These are phyloP conservation scores for Circinella umbellata DNA, from an alignment of 371 early-diverging fungal species.

Conservation along the genomic window DNA sequence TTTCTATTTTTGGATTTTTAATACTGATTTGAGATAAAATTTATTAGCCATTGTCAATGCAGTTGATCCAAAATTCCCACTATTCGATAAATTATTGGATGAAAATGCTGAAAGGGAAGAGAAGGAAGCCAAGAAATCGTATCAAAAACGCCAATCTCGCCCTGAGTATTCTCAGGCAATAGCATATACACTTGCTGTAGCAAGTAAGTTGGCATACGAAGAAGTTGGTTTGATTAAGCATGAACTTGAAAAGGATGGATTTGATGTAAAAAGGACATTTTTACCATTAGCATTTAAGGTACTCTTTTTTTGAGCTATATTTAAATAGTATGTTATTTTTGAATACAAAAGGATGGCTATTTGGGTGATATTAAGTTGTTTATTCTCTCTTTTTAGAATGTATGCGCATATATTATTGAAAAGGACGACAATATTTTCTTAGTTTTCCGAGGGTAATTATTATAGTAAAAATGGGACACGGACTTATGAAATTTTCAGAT, in stretches of 20 bases:
- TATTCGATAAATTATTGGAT: constrained; percentile 18
- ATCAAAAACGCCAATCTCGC: background rate
- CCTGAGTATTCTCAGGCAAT: constrained; percentile 52
- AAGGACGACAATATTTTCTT: constrained; percentile 64
- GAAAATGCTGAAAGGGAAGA: constrained; percentile 6
- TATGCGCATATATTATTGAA: constrained; percentile 64
- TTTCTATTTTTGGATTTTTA: background rate
- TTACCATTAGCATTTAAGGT: constrained; percentile 64
- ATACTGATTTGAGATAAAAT: background rate
- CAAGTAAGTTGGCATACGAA: constrained; percentile 62
- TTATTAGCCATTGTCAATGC: constrained; percentile 42
- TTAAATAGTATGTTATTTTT: no score
- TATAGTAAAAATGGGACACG: background rate
- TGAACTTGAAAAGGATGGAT: constrained; percentile 58
- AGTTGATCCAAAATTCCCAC: constrained; percentile 35
- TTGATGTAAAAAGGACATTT: constrained; percentile 58
- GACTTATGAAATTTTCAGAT: no score
- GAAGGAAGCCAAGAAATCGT: background rate
- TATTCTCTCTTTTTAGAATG: constrained; percentile 41
- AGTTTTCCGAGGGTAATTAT: constrained; percentile 59
- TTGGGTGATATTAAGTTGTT: no score
- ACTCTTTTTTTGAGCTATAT: background rate
- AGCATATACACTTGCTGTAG: constrained; percentile 61
- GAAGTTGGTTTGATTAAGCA: constrained; percentile 61
- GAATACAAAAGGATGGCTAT: no score